Evolutionary conservation across 1,139 yeast genomes (phyloP).

Genomic region (Diutina sp.): DNA sequence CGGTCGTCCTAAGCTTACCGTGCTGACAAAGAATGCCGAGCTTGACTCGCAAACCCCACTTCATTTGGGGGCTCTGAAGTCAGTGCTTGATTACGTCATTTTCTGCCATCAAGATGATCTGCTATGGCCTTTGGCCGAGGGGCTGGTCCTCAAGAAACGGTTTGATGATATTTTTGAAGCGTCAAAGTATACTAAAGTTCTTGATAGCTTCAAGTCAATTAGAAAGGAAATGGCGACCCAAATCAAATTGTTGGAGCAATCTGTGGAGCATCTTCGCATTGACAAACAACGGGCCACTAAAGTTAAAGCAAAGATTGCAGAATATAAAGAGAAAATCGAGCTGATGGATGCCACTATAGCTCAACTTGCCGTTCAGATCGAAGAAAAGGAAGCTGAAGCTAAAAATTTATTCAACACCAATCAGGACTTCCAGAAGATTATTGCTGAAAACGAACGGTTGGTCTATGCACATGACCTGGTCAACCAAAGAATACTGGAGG

Average conservation of each 20-base stretch:
- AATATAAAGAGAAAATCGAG: constrained; percentile 31
- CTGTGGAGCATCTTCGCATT: constrained; percentile 59
- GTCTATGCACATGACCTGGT: not conserved
- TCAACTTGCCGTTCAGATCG: constrained; percentile 28
- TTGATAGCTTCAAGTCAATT: constrained; percentile 64
- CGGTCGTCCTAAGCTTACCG: constrained; percentile 43
- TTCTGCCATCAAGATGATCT: constrained; percentile 98
- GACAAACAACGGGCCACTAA: constrained; percentile 66
- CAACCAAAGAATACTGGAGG: not conserved
- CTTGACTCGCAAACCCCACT: constrained; percentile 73
- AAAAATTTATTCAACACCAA: constrained; percentile 59
- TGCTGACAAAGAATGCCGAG: constrained; percentile 77
- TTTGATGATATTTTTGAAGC: constrained; percentile 97
- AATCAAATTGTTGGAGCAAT: constrained; percentile 62
- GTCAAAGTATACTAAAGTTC: constrained; percentile 79
- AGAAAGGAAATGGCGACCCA: constrained; percentile 70
- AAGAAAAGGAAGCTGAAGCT: constrained; percentile 26
- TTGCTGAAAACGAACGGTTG: not conserved
- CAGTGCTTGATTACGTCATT: constrained; percentile 82
- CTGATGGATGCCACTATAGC: constrained; percentile 36
- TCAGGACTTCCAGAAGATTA: constrained; percentile 62
- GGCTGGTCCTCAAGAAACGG: constrained; percentile 74
- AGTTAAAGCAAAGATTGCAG: constrained; percentile 35
- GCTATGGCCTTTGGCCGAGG: constrained; percentile 93
- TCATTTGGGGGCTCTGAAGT: constrained; percentile 76